Percentiles rank a stretch among this genome's conserved stretches.
Conservation (phyloP, 2,329 filamentous ascomycete species). For the Pseudogymnoascus sp. region DNA sequence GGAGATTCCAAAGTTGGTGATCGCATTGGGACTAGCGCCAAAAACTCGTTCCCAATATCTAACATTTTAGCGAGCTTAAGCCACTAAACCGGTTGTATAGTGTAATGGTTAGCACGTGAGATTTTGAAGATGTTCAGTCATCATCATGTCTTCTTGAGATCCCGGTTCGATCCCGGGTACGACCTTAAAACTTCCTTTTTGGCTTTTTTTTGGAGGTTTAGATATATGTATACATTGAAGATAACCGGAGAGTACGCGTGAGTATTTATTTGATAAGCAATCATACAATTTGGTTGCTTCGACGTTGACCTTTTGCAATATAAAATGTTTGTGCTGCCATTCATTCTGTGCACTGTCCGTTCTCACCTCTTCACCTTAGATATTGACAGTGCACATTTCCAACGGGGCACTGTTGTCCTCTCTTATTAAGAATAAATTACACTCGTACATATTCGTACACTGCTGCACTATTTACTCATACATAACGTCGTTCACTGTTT, state of each 20-base stretch:
- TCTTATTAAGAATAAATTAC: not conserved
- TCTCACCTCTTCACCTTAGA: not conserved
- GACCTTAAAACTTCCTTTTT: not conserved
- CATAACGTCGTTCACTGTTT: not conserved
- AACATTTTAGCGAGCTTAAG: not conserved
- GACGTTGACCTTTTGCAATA: not conserved
- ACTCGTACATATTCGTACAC: not conserved
- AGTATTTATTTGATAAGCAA: not conserved
- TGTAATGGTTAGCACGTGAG: constrained; percentile 10
- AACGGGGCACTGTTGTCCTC: not conserved
- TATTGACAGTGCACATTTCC: not conserved
- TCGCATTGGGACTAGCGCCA: not conserved
- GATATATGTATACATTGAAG: not conserved
- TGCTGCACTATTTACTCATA: not conserved
- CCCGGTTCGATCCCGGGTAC: constrained; percentile 8
- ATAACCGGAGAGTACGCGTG: not conserved
- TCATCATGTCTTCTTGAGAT: constrained; percentile 7
- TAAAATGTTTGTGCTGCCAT: not conserved
- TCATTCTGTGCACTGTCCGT: too few relatives aligned
- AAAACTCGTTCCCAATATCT: not conserved
- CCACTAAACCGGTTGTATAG: constrained; percentile 3
- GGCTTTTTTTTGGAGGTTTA: not conserved
- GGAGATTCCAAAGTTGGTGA: not conserved
- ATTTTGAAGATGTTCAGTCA: constrained; percentile 8
- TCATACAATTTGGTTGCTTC: not conserved